These are phyloP conservation scores for Saturnispora silvae DNA, from an alignment of 805 yeast genomes.

Conservation along the genomic window DNA sequence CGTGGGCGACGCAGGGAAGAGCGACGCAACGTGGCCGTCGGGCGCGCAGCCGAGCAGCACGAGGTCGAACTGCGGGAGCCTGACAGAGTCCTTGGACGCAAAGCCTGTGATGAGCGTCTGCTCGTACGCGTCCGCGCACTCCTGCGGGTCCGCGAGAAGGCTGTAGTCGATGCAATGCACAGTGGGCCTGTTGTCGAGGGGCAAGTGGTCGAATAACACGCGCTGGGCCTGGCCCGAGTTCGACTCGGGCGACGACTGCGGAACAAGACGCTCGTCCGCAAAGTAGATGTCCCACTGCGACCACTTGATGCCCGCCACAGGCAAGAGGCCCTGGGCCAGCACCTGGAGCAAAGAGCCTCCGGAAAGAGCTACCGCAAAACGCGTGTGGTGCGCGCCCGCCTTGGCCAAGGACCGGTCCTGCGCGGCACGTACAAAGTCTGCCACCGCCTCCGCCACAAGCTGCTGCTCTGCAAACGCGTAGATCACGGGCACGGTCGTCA, in stretches of 20 bases:
- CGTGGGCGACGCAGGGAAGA: constrained; percentile 86
- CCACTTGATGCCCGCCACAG: constrained; percentile 69
- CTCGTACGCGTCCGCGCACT: constrained; percentile 90
- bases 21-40: constrained; percentile 95
- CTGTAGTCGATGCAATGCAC: constrained; percentile 77
- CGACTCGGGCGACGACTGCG: constrained; percentile 70
- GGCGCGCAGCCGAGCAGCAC: constrained; percentile 95
- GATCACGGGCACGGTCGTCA: constrained; percentile 81
- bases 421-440: constrained; percentile 84
- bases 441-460: constrained; percentile 93
- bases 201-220: constrained; percentile 63
- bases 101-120: constrained; percentile 76
- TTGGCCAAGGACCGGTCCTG: constrained; percentile 57
- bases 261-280: constrained; percentile 93
- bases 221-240: constrained; percentile 86
- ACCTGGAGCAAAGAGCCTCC: constrained; percentile 91
- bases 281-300: constrained; percentile 91
- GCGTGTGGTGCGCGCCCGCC: constrained; percentile 26
- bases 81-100: constrained; percentile 93
- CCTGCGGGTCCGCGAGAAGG: constrained; percentile 70
- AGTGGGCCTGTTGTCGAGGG: constrained; percentile 47
- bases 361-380: constrained; percentile 83
- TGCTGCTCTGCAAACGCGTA: constrained; percentile 85
- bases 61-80: constrained; percentile 88
- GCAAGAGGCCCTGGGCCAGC: constrained; percentile 72